Percentiles rank a stretch among this genome's conserved stretches.
Conservation (phyloP, 192 early-diverging fungal species). For the Backusella tuberculispora region DNA sequence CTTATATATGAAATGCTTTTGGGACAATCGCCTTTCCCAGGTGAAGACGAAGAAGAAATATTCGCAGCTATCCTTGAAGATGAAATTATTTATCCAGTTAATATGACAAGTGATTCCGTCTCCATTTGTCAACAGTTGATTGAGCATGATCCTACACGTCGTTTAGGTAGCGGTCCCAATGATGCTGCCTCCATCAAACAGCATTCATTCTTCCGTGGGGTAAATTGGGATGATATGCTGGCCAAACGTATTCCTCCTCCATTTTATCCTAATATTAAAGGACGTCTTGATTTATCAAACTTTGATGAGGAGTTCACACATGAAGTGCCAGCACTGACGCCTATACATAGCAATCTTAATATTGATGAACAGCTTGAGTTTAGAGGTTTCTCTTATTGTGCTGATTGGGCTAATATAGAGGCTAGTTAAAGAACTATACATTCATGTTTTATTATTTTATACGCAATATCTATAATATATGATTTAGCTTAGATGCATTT, state of each 20-base stretch:
- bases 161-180: conserved; percentile 63
- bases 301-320: conserved; percentile 97
- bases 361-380: conserved; percentile 89
- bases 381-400: conserved; percentile 86
- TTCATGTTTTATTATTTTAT: too few species aligned
- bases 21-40: conserved; percentile 73
- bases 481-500: not conserved
- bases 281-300: conserved; percentile 88
- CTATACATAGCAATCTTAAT: conserved; percentile 80
- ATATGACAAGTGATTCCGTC: conserved; percentile 69
- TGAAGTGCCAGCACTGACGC: conserved; percentile 87
- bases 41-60: conserved; percentile 86
- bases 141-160: conserved; percentile 64
- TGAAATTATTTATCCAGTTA: conserved; percentile 75
- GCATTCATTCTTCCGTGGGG: conserved; percentile 74
- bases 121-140: conserved; percentile 76
- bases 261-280: conserved; percentile 66
- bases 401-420: conserved; percentile 71
- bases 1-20: conserved; percentile 70
- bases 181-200: conserved; percentile 74
- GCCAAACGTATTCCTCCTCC: conserved; percentile 67
- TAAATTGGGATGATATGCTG: conserved; percentile 79
- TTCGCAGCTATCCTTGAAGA: conserved; percentile 84
- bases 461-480: not conserved
- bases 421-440: not conserved